Base-by-base conservation (phyloP, 2,329 filamentous ascomycete genomes). In the Ceratocystis cacaofunesta region DNA sequence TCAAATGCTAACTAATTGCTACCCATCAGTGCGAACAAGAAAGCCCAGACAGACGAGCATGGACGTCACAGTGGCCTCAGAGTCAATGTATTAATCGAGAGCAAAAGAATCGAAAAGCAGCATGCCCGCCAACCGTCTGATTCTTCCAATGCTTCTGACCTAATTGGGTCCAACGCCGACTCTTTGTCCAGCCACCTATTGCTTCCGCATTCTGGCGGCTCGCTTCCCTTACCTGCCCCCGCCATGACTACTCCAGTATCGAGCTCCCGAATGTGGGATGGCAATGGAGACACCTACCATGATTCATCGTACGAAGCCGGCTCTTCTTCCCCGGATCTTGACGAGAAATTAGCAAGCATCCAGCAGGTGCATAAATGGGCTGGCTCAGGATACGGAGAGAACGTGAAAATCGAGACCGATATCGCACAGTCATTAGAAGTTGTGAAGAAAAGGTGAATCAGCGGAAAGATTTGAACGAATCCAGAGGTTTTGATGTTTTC, bases 381-480 rank as follows among this genome's bases (percentile, higher is more conserved):
- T 19, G 28, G 52, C 28, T 32, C 52, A 6, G 15, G 52, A 17
- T 30, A 57, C 52, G 28, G 52, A 17, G 22, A 25, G 7, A 32
- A 32, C 6, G 63, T 64, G 22, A 64, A 30, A 25, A 50, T 64
- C 6, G 22, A 57, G 15, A 64, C 50, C 10, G 25, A 60, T 2
- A 60, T 64, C 15, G 63, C 36, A 8, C 50, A 52, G 50, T 64
- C 25, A 12, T 64, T 52, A 30, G 32, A 64, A 25, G n/a, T 25
- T 4, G 30, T 19, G 36, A 58, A 64, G 62, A 48, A 58, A 25
- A 48, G 28, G 61, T 62, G 41, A 48, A 43, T 10, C 19, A 15
- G 10, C 19, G 28, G 44, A 7, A 19, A 30, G 19, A 22, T 4
- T 8, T 36, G 46, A 0, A 12, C 28, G 25, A 17, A 19, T 10